phyloP scores from a whole-genome alignment of 768 basidiomycete species.

The Kwoniella shandongensis region DNA sequence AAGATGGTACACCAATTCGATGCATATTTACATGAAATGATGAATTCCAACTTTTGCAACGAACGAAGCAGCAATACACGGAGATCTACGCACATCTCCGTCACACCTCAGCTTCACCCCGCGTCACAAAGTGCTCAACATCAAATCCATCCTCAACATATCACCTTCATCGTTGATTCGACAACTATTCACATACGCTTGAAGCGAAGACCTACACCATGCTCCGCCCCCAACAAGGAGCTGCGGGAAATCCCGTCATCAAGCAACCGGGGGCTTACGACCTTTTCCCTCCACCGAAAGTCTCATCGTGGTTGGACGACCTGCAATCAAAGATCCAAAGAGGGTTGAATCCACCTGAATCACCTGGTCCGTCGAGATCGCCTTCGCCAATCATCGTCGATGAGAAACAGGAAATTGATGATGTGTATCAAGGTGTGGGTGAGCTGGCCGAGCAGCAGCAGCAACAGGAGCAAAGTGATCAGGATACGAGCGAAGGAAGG shows the following conservation, averaged over 20 bases:
- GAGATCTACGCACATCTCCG: too few species aligned
- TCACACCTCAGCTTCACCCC: too few species aligned
- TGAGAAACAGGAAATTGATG: constrained; percentile 6
- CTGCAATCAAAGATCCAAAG: constrained; percentile 33
- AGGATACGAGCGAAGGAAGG: constrained; percentile 6
- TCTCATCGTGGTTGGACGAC: constrained; percentile 31
- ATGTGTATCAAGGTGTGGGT: constrained; percentile 3
- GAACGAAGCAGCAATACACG: too few species aligned
- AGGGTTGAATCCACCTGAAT: constrained; percentile 31
- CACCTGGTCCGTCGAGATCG: constrained; percentile 37
- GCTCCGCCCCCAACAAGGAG: background rate
- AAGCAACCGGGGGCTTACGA: constrained; percentile 29
- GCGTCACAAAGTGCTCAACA: constrained; percentile 1
- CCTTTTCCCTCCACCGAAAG: constrained; percentile 7
- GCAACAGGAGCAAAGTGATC: background rate
- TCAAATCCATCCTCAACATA: background rate
- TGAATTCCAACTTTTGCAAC: too few species aligned
- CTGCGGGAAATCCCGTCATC: background rate
- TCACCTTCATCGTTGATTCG: too few species aligned
- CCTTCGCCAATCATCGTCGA: constrained; percentile 24
- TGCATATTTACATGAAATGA: too few species aligned
- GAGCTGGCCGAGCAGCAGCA: background rate
- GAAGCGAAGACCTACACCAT: too few species aligned
- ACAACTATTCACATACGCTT: too few species aligned
- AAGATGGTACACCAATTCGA: too few species aligned